Base-by-base conservation (phyloP, 768 basidiomycete species). In the Amanita inopinata region DNA sequence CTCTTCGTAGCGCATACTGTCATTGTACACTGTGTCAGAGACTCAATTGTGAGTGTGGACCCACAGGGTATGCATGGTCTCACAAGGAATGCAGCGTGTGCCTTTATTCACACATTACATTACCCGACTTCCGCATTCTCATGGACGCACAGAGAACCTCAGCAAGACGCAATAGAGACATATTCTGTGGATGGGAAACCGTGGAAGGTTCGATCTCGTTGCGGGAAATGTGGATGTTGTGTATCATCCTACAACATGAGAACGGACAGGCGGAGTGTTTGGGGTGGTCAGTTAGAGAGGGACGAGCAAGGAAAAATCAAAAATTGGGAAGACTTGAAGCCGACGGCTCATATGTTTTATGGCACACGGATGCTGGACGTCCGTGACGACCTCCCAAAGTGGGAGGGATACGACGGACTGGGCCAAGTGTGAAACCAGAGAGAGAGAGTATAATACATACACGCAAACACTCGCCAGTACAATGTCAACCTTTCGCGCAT, bases 1-100 rank as follows among this genome's bases (percentile, higher is more conserved):
- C 80, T 0, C 49, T 73, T 3, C 59, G 75, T 24, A 73, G 72
- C 48, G 79, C 75, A 4, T 83, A 75, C 51, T 83, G 79, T 48
- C 83, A 84, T 52, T 85, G 83, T 53, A 76, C 76, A 3, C 56
- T 70, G n/a, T 85, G 83, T 51, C 82, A 83, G 56, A 62, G 71
- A 30, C 54, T 81, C 38, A 73, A 61, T 49, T 75, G 79, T 72
- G 53, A 24, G 19, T 20, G 3, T 4, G 25, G 23, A 34, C n/a
- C 27, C 4, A 28, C 4, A 18, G 19, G 17, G 34, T 38, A 30
- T 18, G 34, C 9, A 24, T 31, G 28, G 14, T 32, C 22, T n/a
- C 32, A 33, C 32, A 15, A 6, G 6, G 10, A 27, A 8, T 20
- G 14, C 40, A 80, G 80, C 67, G 3, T 73, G 70, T 48, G 74